phyloP scores from a whole-genome alignment of 73 alveolate species.

The Uronychia setigera region DNA sequence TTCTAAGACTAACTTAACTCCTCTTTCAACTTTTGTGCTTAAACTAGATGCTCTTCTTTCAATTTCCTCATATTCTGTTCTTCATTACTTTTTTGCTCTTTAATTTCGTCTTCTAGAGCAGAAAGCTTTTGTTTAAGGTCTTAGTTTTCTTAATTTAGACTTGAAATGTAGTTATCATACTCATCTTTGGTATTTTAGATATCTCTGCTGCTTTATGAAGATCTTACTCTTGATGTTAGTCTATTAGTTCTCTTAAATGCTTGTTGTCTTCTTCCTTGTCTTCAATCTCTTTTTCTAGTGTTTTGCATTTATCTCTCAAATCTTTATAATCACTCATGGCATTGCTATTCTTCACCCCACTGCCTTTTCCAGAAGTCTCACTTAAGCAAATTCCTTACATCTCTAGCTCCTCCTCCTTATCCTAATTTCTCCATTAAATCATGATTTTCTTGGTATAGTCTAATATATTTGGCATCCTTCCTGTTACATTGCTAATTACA shows the following conservation, averaged over 20 bases:
- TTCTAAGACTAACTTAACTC: background rate
- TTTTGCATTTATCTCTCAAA: background rate
- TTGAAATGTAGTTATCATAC: background rate
- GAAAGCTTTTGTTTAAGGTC: too few species aligned
- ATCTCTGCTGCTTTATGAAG: background rate
- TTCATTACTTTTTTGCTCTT: background rate
- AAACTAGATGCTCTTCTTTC: background rate
- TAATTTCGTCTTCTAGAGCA: background rate
- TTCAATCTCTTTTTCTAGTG: background rate
- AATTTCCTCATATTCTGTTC: background rate
- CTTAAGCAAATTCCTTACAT: background rate
- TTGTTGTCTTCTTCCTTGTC: background rate
- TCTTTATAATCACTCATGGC: background rate
- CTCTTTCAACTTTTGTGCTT: background rate
- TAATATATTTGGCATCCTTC: background rate
- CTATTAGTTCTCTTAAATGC: background rate
- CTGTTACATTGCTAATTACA: background rate
- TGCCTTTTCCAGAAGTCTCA: background rate
- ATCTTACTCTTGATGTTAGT: background rate
- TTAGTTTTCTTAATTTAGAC: background rate
- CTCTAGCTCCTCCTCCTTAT: background rate
- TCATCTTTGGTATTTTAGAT: background rate
- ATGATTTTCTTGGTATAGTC: background rate
- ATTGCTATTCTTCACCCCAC: background rate
- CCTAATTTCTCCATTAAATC: background rate